These are phyloP conservation scores for Fraxinus pennsylvanica DNA, from an alignment of 257 asterid species.

Conservation along the genomic window DNA sequence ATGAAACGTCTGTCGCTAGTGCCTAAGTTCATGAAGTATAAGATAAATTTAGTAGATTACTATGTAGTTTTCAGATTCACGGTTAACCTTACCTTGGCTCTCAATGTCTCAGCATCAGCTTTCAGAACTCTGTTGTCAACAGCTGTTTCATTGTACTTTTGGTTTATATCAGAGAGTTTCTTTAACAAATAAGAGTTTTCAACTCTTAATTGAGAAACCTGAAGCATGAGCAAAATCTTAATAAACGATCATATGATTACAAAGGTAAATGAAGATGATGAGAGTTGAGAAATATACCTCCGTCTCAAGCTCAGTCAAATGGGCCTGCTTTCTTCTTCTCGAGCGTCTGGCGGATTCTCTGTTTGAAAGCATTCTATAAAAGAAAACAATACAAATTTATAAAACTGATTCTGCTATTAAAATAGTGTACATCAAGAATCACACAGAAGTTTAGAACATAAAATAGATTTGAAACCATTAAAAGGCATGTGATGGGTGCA, in stretches of 20 bases:
- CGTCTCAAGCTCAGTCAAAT: constrained; percentile 91
- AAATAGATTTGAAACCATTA: not conserved
- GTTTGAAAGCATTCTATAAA: constrained; percentile 92
- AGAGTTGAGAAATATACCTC: constrained; percentile 46
- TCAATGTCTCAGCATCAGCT: constrained; percentile 92
- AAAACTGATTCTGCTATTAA: constrained; percentile 1
- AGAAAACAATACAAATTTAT: not conserved
- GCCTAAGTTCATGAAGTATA: not conserved
- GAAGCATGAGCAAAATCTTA: constrained; percentile 24
- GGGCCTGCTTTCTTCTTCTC: constrained; percentile 94
- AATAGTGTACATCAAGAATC: constrained; percentile 4
- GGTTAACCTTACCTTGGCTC: constrained; percentile 71
- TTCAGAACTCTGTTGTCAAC: constrained; percentile 94
- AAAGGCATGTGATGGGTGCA: not conserved
- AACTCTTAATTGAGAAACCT: constrained; percentile 77
- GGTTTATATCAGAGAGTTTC: constrained; percentile 77
- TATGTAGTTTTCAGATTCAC: not conserved
- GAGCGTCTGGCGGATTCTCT: constrained; percentile 99
- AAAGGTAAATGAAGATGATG: not conserved
- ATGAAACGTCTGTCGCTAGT: not conserved
- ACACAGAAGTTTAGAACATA: not conserved
- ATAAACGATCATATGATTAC: not conserved
- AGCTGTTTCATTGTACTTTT: constrained; percentile 85
- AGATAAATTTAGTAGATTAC: not conserved
- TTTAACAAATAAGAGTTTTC: constrained; percentile 80